Percentiles rank a stretch among this genome's conserved stretches.
Evolutionary conservation across 306 rosid species (phyloP).

Genomic region (Spatholobus suberectus): DNA sequence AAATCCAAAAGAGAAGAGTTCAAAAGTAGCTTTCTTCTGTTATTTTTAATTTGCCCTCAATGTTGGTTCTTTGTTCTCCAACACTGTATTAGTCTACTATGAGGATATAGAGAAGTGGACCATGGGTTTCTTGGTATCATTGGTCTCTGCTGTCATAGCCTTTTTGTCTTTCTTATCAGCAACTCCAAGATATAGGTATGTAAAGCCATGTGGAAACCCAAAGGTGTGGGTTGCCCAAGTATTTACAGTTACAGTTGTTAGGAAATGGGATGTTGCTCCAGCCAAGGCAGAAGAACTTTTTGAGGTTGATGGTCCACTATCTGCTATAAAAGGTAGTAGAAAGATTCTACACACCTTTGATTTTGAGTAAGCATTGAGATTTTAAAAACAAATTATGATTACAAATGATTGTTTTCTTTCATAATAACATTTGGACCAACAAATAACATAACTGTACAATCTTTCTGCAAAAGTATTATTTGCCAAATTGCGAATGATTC

Average conservation of each 20-base stretch:
- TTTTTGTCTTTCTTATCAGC: constrained; percentile 52
- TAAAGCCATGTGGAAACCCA: constrained; percentile 68
- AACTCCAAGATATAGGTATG: constrained; percentile 49
- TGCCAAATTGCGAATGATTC: not conserved
- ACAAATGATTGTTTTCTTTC: not conserved
- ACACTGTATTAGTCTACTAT: constrained; percentile 61
- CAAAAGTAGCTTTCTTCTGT: constrained; percentile 61
- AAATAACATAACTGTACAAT: not conserved
- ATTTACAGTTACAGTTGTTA: constrained; percentile 43
- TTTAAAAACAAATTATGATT: not conserved
- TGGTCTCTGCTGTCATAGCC: constrained; percentile 61
- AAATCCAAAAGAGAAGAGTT: constrained; percentile 44
- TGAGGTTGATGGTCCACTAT: constrained; percentile 54
- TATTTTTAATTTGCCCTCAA: constrained; percentile 72
- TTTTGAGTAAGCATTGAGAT: constrained; percentile 45
- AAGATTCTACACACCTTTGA: constrained; percentile 58
- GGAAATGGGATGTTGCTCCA: constrained; percentile 46
- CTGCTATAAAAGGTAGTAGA: constrained; percentile 72
- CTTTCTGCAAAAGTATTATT: not conserved
- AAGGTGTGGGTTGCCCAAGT: constrained; percentile 65
- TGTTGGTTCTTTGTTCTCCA: constrained; percentile 65
- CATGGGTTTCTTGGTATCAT: constrained; percentile 55
- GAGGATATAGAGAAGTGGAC: constrained; percentile 72
- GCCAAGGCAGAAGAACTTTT: constrained; percentile 49
- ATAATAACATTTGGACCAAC: not conserved